Base-by-base conservation (phyloP, 768 basidiomycete genomes). In the Lentinula sp. region DNA sequence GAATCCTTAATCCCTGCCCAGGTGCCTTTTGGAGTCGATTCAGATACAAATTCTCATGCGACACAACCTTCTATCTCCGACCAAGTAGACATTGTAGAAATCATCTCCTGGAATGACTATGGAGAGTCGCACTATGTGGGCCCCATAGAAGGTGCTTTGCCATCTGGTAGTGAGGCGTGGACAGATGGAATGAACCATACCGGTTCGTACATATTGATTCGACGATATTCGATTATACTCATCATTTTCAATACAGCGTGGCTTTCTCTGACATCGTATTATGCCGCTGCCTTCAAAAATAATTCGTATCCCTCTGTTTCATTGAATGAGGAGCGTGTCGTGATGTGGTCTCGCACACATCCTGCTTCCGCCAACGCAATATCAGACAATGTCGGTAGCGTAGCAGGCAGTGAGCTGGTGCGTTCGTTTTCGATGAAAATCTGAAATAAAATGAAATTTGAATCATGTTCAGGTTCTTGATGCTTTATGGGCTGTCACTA, bases 101-200 rank as follows among this genome's bases (percentile, higher is more conserved):
- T 87, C 60, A 61, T 85, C 49, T 82, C 84, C 13, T 90, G 85
- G 84, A 91, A 91, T 62, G 89, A 91, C 69, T 90, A 76, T 59
- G 87, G 88, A 62, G 87, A 89, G 68, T 87, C 85, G 3, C 87
- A 91, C 68, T 94, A 95, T 69, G 75, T 94, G 51, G 89, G 87
- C 13, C 91, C 92, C 2, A 83, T 91, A 66, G 82, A 85, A 64
- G 87, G 89, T 9, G 82, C 76, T 31, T 84, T 88, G 67, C 90
- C 91, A 2, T 73, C 78, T 51, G 78, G 84, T 68, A 88, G 86
- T 55, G 80, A 89, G 64, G 79, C 79, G 6, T 91, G 89, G 89
- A 87, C 87, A 5, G 68, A 87, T 65, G 87, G 88, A 0, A 84
- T 85, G 70, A 71, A 82, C 61, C 85, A 86, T 65, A 75, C 76